These are phyloP conservation scores for Fragaria iinumae DNA, from an alignment of 306 rosid genomes.

Conservation along the genomic window DNA sequence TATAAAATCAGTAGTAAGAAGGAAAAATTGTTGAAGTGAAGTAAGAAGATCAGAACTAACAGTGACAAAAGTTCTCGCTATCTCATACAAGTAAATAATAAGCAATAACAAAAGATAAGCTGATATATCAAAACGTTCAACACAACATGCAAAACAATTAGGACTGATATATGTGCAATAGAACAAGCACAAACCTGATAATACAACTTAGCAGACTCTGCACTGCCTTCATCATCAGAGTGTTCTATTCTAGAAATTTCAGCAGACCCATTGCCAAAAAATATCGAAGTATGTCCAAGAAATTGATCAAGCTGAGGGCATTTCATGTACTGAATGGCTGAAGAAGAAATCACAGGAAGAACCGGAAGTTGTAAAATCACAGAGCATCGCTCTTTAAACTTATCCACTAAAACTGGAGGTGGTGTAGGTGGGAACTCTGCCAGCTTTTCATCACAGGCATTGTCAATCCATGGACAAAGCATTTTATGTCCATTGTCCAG, in stretches of 20 bases:
- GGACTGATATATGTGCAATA: neutral
- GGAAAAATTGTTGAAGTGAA: neutral
- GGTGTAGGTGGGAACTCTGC: conserved; percentile 72
- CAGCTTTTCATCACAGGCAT: conserved; percentile 76
- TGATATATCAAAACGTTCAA: neutral
- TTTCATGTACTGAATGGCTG: conserved; percentile 52
- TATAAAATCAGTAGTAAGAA: conserved; percentile 9
- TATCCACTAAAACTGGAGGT: conserved; percentile 58
- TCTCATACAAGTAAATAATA: neutral
- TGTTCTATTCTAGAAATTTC: conserved; percentile 40
- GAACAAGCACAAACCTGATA: conserved; percentile 55
- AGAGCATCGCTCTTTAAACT: conserved; percentile 60
- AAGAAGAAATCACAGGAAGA: conserved; percentile 71
- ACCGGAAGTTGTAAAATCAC: conserved; percentile 55
- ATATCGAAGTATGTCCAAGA: conserved; percentile 49
- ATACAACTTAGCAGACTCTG: conserved; percentile 50
- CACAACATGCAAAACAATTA: neutral
- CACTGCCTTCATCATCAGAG: conserved; percentile 45
- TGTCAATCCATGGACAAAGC: conserved; percentile 93
- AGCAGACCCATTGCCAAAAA: conserved; percentile 43
- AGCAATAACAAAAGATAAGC: neutral
- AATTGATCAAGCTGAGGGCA: conserved; percentile 61
- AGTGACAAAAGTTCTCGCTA: neutral
- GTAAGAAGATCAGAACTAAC: conserved; percentile 1
- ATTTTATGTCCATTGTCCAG: conserved; percentile 86